A percentile compares a stretch with the other conserved stretches of the same genome.
Evolutionary conservation across 78 protist genomes (phyloP).

Genomic region (Dictyostelium intermedium): DNA sequence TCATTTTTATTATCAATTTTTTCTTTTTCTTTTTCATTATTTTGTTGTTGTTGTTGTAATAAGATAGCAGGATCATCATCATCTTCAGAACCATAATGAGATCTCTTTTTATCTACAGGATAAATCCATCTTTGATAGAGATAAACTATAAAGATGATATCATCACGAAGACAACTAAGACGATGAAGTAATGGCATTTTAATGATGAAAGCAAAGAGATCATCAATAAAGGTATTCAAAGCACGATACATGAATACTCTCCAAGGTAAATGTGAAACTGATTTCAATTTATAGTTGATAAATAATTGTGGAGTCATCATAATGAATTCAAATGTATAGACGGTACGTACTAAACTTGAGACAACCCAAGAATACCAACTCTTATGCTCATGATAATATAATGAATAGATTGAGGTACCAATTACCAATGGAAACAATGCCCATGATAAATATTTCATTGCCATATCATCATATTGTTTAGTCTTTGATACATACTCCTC

Average conservation of each 20-base stretch:
- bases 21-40: neutral
- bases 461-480: slow-evolving; percentile 86
- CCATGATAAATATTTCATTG: slow-evolving; percentile 88
- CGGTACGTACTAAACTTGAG: slow-evolving; percentile 62
- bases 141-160: slow-evolving; percentile 93
- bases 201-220: slow-evolving; percentile 96
- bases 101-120: slow-evolving; percentile 91
- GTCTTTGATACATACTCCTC: slow-evolving; percentile 81
- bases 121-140: slow-evolving; percentile 96
- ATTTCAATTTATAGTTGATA: slow-evolving; percentile 95
- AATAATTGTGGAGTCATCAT: slow-evolving; percentile 98
- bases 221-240: slow-evolving; percentile 98
- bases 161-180: slow-evolving; percentile 97
- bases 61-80: neutral
- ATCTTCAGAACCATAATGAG: slow-evolving; percentile 60
- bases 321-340: slow-evolving; percentile 92
- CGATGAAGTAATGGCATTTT: slow-evolving; percentile 97
- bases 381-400: slow-evolving; percentile 90
- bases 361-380: slow-evolving; percentile 80
- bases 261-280: slow-evolving; percentile 98
- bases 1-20: neutral
- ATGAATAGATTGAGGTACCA: slow-evolving; percentile 90
- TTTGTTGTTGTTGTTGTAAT: neutral
- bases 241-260: slow-evolving; percentile 94
- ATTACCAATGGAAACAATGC: slow-evolving; percentile 85